Evolutionary conservation across 1,139 yeast genomes (phyloP).

Genomic region (Zygosaccharomyces sapae): DNA sequence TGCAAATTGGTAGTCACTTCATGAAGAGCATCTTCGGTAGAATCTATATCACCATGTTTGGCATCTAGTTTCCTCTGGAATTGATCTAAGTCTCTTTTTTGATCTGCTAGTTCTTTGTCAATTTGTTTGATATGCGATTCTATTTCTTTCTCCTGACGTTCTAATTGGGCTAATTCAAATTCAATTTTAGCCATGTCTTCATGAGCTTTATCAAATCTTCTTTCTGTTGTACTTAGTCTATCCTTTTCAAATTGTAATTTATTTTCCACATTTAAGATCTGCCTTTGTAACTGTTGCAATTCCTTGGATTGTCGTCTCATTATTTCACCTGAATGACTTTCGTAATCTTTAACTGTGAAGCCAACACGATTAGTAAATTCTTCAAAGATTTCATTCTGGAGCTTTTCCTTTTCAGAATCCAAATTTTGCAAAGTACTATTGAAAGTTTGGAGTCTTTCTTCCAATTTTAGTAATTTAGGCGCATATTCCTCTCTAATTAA

Average conservation of each 20-base stretch:
- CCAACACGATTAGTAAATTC: constrained; percentile 54
- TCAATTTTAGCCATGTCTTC: constrained; percentile 28
- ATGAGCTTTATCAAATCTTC: constrained; percentile 40
- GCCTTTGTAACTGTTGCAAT: constrained; percentile 55
- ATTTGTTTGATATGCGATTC: constrained; percentile 14
- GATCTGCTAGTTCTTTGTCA: constrained; percentile 27
- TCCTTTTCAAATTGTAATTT: constrained; percentile 63
- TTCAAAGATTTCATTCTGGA: constrained; percentile 47
- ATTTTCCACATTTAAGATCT: constrained; percentile 57
- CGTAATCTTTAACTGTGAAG: constrained; percentile 63
- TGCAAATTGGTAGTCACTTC: constrained; percentile 40
- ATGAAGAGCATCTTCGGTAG: constrained; percentile 30
- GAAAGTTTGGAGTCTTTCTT: constrained; percentile 22
- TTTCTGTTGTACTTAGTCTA: constrained; percentile 47
- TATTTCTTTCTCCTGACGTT: constrained; percentile 23
- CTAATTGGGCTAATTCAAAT: constrained; percentile 28
- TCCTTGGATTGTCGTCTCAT: constrained; percentile 60
- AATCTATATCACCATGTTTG: constrained; percentile 28
- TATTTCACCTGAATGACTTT: constrained; percentile 58
- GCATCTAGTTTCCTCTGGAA: constrained; percentile 26
- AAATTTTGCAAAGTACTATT: constrained; percentile 26
- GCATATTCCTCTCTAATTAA: constrained; percentile 37
- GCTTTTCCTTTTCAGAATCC: constrained; percentile 37
- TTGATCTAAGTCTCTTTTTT: constrained; percentile 24
- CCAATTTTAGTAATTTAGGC: constrained; percentile 30